Evolutionary conservation across 495 filamentous ascomycete species (phyloP), one percentile per base, ranked within the genome.

Genomic region (Delitschia confertaspora): DNA sequence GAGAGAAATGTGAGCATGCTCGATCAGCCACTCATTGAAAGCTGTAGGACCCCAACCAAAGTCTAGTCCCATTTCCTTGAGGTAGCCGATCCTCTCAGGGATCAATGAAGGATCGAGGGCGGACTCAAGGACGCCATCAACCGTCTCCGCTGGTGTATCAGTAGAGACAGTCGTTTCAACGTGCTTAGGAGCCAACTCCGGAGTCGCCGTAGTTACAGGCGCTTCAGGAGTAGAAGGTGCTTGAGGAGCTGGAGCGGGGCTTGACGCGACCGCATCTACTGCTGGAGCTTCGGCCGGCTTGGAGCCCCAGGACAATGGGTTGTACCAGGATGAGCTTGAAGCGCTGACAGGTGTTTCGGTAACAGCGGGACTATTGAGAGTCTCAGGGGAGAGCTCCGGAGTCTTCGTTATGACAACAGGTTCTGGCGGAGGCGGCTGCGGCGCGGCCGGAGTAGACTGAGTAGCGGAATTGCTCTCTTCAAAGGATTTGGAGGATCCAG

Each of bases 41-140:
- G 76, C 57, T 0, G 84, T 81, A 2, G 80, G 71, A 17, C 91
- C 88, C 69, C 68, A 87, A 55, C 88, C 85, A 55, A 76, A 95
- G 49, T 95, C 85, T 16, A 96, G 64, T 1, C 91, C 91, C 16
- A 95, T 65, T 0, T 74, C 72, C 52, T 83, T 80, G 37, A 98
- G 70, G 54, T 85, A 95, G 37, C 91, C 91, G 46, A 91, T 79
- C 14, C 75, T 68, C 49, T 85, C 82, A 14, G 82, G 74, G 29
- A 83, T 71, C 21, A 69, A 9, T 18, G 33, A 20, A 6, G 42
- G 24, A 11, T 44, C 41, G 14, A 26, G 9, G 35, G 14, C 3
- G 6, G 14, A 4, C 40, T 10, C 6, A 26, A 5, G 26, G n/a
- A 42, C 16, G 9, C 36, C 45, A 16, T 40, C 36, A 18, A 16